Percentiles rank a stretch among this genome's conserved stretches.
These are phyloP conservation scores for Ilex aquifolium DNA, from an alignment of 257 asterid genomes.

Conservation along the genomic window DNA sequence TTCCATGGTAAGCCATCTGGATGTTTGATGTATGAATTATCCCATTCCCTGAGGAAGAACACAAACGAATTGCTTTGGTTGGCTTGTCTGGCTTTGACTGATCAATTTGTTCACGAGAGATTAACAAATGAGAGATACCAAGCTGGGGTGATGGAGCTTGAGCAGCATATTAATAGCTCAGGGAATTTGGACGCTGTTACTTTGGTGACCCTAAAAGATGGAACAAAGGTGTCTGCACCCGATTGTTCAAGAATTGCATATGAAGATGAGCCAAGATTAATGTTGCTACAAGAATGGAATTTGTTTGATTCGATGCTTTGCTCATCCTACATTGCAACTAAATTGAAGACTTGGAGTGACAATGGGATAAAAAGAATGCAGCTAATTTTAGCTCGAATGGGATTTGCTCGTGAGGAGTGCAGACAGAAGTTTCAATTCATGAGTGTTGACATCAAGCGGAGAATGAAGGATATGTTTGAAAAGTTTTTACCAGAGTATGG, in stretches of 20 bases:
- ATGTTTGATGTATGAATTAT: conserved; percentile 90
- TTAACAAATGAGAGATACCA: conserved; percentile 85
- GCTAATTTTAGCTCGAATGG: conserved; percentile 93
- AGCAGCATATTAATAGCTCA: conserved; percentile 82
- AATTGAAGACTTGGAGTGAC: conserved; percentile 94
- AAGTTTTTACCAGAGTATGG: conserved; percentile 88
- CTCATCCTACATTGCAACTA: conserved; percentile 88
- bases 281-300: conserved; percentile 97
- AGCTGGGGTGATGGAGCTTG: conserved; percentile 89
- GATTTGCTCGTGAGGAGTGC: conserved; percentile 89
- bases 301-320: conserved; percentile 94
- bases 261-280: conserved; percentile 81
- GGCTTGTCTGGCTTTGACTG: conserved; percentile 93
- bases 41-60: conserved; percentile 68
- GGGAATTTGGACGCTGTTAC: conserved; percentile 74
- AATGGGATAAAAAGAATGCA: conserved; percentile 85
- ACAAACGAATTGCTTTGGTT: conserved; percentile 84
- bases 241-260: conserved; percentile 74
- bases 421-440: conserved; percentile 88
- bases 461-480: conserved; percentile 95
- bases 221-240: conserved; percentile 82
- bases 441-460: conserved; percentile 77
- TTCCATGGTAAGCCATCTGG: conserved; percentile 97
- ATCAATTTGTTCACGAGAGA: conserved; percentile 92
- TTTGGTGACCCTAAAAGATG: conserved; percentile 86